A percentile compares a stretch with the other conserved stretches of the same genome.
These are phyloP conservation scores for Fusarium sp. DNA, from an alignment of 2,329 filamentous ascomycete species.

Conservation along the genomic window DNA sequence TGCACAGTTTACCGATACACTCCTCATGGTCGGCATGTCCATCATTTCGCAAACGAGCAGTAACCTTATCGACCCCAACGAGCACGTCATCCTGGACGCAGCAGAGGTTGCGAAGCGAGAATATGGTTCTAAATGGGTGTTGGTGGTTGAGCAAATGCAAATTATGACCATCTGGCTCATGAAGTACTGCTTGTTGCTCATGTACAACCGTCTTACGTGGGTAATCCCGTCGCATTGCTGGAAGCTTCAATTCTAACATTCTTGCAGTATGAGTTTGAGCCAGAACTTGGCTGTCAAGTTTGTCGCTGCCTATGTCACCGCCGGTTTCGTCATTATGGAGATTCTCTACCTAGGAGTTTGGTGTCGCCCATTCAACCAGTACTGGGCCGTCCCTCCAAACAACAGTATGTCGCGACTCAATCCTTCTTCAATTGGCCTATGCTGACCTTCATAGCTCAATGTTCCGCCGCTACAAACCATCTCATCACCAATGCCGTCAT, in stretches of 20 bases:
- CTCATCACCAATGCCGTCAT: slow-evolving; percentile 69
- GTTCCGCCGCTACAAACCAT: slow-evolving; percentile 67
- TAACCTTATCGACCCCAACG: slow-evolving; percentile 67
- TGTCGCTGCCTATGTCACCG: slow-evolving; percentile 60
- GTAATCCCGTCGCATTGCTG: slow-evolving; percentile 33
- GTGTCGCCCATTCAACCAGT: slow-evolving; percentile 67
- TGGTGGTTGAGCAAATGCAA: slow-evolving; percentile 73
- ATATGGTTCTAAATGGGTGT: slow-evolving; percentile 71
- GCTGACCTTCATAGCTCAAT: slow-evolving; percentile 60
- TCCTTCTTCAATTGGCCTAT: not conserved
- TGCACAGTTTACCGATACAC: slow-evolving; percentile 61
- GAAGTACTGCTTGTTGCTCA: slow-evolving; percentile 68
- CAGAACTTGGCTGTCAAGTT: slow-evolving; percentile 63
- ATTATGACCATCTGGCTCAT: slow-evolving; percentile 68
- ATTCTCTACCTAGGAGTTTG: slow-evolving; percentile 63
- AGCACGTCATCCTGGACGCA: slow-evolving; percentile 60
- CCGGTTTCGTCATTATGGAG: slow-evolving; percentile 64
- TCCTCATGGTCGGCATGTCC: slow-evolving; percentile 67
- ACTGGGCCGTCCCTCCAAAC: slow-evolving; percentile 68
- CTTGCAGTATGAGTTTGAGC: slow-evolving; percentile 57
- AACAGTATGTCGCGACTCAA: slow-evolving; percentile 54
- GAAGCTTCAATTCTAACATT: slow-evolving; percentile 17
- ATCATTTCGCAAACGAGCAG: slow-evolving; percentile 67
- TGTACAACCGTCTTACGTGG: slow-evolving; percentile 68
- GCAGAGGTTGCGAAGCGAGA: slow-evolving; percentile 57